Conservation (phyloP, 108 stramenopile species). For the Stephanodiscus minutulus region DNA sequence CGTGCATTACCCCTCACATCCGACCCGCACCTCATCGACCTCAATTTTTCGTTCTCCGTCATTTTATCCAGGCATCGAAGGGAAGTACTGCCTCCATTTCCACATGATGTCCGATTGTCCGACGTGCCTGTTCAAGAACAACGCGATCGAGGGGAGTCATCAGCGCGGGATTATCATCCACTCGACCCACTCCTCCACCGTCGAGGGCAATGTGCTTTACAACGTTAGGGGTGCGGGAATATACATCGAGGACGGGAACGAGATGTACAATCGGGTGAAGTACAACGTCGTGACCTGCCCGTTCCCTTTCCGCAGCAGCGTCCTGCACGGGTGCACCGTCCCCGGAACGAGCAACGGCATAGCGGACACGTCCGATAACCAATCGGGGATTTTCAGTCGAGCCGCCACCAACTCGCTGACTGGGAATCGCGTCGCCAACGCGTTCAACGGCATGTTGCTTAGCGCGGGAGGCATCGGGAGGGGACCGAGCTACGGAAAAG, state of each 20-base stretch:
- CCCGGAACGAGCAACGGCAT: constrained; percentile 55
- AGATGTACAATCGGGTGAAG: constrained; percentile 65
- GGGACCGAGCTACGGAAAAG: constrained; percentile 47
- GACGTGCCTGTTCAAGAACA: constrained; percentile 54
- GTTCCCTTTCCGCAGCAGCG: constrained; percentile 46
- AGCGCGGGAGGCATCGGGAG: constrained; percentile 36
- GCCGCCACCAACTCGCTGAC: constrained; percentile 13
- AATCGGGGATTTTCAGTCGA: constrained; percentile 51
- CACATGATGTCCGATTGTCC: constrained; percentile 55
- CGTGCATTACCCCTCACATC: too few relatives aligned
- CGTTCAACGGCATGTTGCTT: constrained; percentile 65
- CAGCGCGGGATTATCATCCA: constrained; percentile 71
- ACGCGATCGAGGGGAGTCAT: constrained; percentile 59
- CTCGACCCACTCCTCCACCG: constrained; percentile 52
- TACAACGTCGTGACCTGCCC: constrained; percentile 65
- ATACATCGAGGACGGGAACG: constrained; percentile 72
- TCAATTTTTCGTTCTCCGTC: not conserved
- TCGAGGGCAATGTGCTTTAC: constrained; percentile 57
- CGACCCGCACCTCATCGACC: not conserved
- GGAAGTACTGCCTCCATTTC: constrained; percentile 64
- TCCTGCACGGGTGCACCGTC: constrained; percentile 58
- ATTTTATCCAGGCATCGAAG: constrained; percentile 36
- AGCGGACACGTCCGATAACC: constrained; percentile 57
- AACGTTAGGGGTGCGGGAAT: constrained; percentile 66
- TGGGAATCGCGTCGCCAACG: constrained; percentile 56